Percentiles rank a stretch among this genome's conserved stretches.
Evolutionary conservation across 352 stramenopile genomes (phyloP).

Genomic region (Lagenidium giganteum): DNA sequence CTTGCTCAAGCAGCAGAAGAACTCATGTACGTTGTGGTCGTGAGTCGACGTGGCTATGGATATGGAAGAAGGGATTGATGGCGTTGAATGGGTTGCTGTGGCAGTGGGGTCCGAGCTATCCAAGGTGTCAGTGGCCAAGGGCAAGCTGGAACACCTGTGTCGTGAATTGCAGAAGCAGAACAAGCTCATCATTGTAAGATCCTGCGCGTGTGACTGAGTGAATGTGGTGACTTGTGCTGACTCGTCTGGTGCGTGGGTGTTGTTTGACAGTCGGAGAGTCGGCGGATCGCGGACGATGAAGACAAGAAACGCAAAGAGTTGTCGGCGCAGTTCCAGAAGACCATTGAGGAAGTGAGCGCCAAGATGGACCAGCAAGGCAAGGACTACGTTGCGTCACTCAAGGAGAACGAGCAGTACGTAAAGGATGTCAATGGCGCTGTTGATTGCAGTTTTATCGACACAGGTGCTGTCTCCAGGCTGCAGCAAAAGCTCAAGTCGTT

Average conservation of each 20-base stretch:
- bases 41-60: not conserved
- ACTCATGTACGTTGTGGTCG: constrained; percentile 19
- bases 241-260: not conserved
- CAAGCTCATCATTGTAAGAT: constrained; percentile 76
- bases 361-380: constrained; percentile 86
- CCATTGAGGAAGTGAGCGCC: constrained; percentile 83
- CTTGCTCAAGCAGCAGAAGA: constrained; percentile 74
- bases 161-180: constrained; percentile 86
- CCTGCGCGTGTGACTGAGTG: too few relatives aligned
- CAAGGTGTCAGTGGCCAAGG: constrained; percentile 61
- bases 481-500: constrained; percentile 83
- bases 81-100: constrained; percentile 1
- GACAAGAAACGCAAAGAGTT: constrained; percentile 77
- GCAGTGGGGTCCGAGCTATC: constrained; percentile 55
- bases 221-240: not conserved
- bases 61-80: not conserved
- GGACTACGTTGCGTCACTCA: constrained; percentile 78
- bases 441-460: not conserved
- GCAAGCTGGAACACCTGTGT: constrained; percentile 81
- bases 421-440: constrained; percentile 16
- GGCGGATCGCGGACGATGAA: constrained; percentile 80
- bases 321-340: constrained; percentile 78
- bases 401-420: constrained; percentile 79
- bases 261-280: constrained; percentile 43
- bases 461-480: constrained; percentile 31